Evolutionary conservation across 345 rosid genomes (phyloP).

Genomic region (Salix udensis): DNA sequence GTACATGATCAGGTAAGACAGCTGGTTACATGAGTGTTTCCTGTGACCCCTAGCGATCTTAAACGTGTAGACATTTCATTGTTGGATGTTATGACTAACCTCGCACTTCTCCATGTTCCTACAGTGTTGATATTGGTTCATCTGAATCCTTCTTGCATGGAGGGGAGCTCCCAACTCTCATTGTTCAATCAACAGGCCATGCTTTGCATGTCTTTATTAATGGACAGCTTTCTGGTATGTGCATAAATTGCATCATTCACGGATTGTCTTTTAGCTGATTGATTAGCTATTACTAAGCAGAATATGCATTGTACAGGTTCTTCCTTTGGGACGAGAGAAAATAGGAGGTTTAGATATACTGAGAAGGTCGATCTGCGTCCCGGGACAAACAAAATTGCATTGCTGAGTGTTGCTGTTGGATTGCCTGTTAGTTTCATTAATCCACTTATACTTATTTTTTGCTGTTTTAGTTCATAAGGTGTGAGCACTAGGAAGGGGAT

Average conservation of each 20-base stretch:
- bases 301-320: constrained; percentile 53
- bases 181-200: constrained; percentile 83
- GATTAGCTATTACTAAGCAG: neutral
- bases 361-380: constrained; percentile 76
- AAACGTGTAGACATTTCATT: neutral
- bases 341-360: constrained; percentile 62
- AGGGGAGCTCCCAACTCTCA: constrained; percentile 87
- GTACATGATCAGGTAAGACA: constrained; percentile 50
- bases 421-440: constrained; percentile 65
- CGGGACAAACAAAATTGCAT: constrained; percentile 85
- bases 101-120: constrained; percentile 12
- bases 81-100: neutral
- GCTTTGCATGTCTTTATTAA: constrained; percentile 88
- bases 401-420: constrained; percentile 93
- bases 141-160: constrained; percentile 86
- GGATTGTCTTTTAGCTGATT: constrained; percentile 1
- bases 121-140: constrained; percentile 70
- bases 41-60: neutral
- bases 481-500: neutral
- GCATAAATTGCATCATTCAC: neutral
- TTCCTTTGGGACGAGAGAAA: constrained; percentile 78
- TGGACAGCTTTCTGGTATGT: constrained; percentile 85
- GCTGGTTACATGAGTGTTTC: neutral
- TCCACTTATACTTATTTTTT: neutral
- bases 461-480: neutral